phyloP scores from a whole-genome alignment of 805 yeast genomes.

The Sugiyamaella americana region DNA sequence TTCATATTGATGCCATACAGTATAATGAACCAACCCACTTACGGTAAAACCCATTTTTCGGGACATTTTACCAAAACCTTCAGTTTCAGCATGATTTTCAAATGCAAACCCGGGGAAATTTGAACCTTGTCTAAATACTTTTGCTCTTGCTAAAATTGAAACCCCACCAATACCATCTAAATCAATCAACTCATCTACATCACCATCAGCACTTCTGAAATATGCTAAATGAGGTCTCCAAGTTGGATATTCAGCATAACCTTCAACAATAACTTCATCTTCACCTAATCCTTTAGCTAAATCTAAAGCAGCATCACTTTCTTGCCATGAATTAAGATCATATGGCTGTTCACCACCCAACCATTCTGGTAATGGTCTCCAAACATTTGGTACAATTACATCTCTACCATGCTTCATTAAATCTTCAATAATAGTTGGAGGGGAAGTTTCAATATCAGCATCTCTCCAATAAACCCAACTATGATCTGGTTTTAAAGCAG shows the following conservation, averaged over 20 bases:
- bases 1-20: constrained; percentile 94
- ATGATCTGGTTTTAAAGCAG: constrained; percentile 85
- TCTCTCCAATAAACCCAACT: constrained; percentile 98
- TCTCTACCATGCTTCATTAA: constrained; percentile 87
- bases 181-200: constrained; percentile 83
- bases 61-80: constrained; percentile 87
- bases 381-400: constrained; percentile 92
- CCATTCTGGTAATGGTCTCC: constrained; percentile 94
- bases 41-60: constrained; percentile 83
- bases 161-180: constrained; percentile 97
- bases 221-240: constrained; percentile 98
- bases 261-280: constrained; percentile 94
- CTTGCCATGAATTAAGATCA: constrained; percentile 95
- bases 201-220: constrained; percentile 83
- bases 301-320: constrained; percentile 60
- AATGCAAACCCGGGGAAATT: constrained; percentile 96
- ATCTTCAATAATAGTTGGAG: constrained; percentile 80
- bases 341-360: constrained; percentile 89
- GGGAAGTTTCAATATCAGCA: constrained; percentile 91
- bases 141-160: constrained; percentile 78
- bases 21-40: constrained; percentile 88
- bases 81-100: constrained; percentile 94
- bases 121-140: constrained; percentile 77
- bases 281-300: constrained; percentile 55
- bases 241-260: constrained; percentile 96